These are phyloP conservation scores for Pichia inconspicua DNA, from an alignment of 1,139 yeast species.

Conservation along the genomic window DNA sequence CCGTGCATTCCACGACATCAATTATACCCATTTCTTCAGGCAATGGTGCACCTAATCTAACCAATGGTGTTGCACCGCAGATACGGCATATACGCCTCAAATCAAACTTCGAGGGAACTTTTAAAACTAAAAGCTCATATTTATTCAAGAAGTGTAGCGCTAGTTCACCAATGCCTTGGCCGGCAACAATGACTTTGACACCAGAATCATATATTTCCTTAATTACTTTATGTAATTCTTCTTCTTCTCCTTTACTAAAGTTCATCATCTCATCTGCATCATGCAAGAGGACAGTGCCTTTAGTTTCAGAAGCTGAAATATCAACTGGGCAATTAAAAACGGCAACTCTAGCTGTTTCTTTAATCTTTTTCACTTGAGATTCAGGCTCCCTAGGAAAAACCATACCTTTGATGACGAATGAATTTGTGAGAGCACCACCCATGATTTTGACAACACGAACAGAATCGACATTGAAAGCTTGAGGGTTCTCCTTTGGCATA, in stretches of 20 bases:
- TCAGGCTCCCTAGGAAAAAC: constrained; percentile 97
- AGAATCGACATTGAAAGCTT: constrained; percentile 75
- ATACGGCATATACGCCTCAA: constrained; percentile 90
- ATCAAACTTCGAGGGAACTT: constrained; percentile 90
- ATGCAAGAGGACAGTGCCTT: constrained; percentile 91
- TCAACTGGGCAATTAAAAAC: constrained; percentile 92
- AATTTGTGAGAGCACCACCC: constrained; percentile 75
- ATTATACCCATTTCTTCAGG: constrained; percentile 89
- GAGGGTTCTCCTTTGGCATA: constrained; percentile 51
- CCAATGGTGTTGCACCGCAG: constrained; percentile 95
- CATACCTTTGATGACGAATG: constrained; percentile 91
- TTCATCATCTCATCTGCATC: constrained; percentile 96
- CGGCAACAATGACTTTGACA: constrained; percentile 82
- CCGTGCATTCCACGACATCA: constrained; percentile 83
- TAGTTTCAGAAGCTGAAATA: constrained; percentile 90
- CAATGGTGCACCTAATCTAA: constrained; percentile 91
- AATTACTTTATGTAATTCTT: constrained; percentile 80
- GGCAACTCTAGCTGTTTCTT: constrained; percentile 69
- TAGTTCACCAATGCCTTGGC: constrained; percentile 85
- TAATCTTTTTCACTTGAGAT: constrained; percentile 66
- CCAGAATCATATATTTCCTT: constrained; percentile 82
- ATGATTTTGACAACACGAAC: constrained; percentile 91
- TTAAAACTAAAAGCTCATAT: constrained; percentile 73
- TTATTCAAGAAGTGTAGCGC: constrained; percentile 90
- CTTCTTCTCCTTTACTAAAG: constrained; percentile 93